Percentiles rank a stretch among this genome's conserved stretches.
phyloP scores from a whole-genome alignment of 768 basidiomycete species.

The Amyloporia xantha region DNA sequence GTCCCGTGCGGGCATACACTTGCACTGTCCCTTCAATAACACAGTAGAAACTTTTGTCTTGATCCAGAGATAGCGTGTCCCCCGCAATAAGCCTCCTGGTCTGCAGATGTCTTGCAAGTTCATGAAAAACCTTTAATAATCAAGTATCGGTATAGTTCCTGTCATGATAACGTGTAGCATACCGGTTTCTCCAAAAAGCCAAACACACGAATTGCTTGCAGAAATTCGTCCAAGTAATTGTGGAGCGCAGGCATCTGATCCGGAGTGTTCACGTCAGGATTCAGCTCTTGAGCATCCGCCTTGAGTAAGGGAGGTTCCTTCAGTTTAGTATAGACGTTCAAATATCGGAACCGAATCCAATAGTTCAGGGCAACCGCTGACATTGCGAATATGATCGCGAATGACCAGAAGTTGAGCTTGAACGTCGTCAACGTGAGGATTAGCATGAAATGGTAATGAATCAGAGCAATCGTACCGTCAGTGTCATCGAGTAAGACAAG shows the following conservation, averaged over 20 bases:
- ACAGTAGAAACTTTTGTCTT: constrained; percentile 95
- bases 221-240: constrained; percentile 95
- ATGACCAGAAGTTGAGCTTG: constrained; percentile 88
- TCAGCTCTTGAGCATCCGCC: constrained; percentile 78
- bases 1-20: constrained; percentile 74
- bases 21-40: constrained; percentile 98
- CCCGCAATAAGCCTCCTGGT: constrained; percentile 94
- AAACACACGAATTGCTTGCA: constrained; percentile 94
- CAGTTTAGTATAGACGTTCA: constrained; percentile 68
- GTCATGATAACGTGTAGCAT: constrained; percentile 18
- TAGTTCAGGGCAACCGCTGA: constrained; percentile 69
- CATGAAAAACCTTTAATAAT: constrained; percentile 77
- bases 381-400: constrained; percentile 68
- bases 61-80: constrained; percentile 84
- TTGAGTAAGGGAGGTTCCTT: constrained; percentile 80
- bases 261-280: constrained; percentile 83
- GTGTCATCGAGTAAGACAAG: constrained; percentile 83
- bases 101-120: constrained; percentile 92
- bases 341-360: constrained; percentile 77
- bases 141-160: neutral
- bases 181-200: constrained; percentile 98
- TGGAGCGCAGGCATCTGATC: constrained; percentile 78
- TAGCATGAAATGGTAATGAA: neutral
- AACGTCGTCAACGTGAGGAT: constrained; percentile 8
- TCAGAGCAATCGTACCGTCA: constrained; percentile 48